Evolutionary conservation across 2,329 filamentous ascomycete genomes (phyloP).

Genomic region (Diaporthe citrichinensis): DNA sequence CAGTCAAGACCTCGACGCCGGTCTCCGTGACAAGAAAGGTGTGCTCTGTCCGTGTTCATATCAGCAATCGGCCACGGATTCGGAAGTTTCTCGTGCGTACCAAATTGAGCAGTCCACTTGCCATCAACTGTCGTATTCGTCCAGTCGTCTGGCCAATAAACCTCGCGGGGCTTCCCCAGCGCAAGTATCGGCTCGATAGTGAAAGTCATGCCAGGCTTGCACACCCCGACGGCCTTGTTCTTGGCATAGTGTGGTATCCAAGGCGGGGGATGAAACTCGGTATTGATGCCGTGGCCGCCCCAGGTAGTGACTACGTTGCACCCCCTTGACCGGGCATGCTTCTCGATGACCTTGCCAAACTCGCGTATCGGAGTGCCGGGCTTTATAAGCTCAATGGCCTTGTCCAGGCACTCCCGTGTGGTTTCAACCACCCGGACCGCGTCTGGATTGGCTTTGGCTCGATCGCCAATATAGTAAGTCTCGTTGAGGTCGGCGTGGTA

Average conservation of each 20-base stretch:
- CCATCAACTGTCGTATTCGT: slow-evolving; percentile 95
- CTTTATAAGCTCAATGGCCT: slow-evolving; percentile 92
- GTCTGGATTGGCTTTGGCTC: slow-evolving; percentile 85
- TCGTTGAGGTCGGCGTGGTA: slow-evolving; percentile 98
- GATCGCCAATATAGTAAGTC: slow-evolving; percentile 97
- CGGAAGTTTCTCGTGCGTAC: slow-evolving; percentile 60
- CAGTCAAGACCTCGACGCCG: slow-evolving; percentile 87
- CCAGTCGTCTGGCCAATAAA: slow-evolving; percentile 99
- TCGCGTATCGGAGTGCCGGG: slow-evolving; percentile 94
- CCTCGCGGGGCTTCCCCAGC: slow-evolving; percentile 88
- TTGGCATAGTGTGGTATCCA: slow-evolving; percentile 98
- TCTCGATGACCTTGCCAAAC: slow-evolving; percentile 95
- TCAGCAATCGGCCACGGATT: background rate
- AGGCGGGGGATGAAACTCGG: slow-evolving; percentile 91
- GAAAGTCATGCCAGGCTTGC: slow-evolving; percentile 97
- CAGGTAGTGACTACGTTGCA: slow-evolving; percentile 97
- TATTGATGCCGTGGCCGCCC: slow-evolving; percentile 95
- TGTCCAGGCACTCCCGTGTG: slow-evolving; percentile 87
- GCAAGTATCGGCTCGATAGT: slow-evolving; percentile 99
- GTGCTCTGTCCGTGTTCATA: slow-evolving; percentile 69
- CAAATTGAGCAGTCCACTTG: slow-evolving; percentile 91
- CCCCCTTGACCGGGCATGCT: slow-evolving; percentile 85
- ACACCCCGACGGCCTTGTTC: slow-evolving; percentile 96
- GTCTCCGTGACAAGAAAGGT: slow-evolving; percentile 87
- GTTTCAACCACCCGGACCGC: slow-evolving; percentile 92